These are phyloP conservation scores for Mycena albidolilacea DNA, from an alignment of 768 basidiomycete species.

Conservation along the genomic window DNA sequence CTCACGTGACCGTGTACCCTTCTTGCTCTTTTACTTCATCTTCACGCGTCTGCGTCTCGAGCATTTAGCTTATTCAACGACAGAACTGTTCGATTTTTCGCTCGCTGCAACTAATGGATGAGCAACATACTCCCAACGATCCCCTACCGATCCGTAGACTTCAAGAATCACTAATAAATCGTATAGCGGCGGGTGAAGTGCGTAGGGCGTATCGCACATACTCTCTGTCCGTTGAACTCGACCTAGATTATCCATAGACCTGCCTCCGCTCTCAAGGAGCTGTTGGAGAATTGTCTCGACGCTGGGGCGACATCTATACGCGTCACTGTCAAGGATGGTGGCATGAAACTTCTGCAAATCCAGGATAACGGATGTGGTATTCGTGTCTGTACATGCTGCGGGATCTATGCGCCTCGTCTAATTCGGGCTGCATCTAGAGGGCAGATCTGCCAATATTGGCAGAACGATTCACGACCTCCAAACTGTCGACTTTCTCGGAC, in stretches of 20 bases:
- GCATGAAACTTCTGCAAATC: conserved; percentile 94
- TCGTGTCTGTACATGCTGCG: conserved; percentile 66
- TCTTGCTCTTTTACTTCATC: no score
- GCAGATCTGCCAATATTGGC: conserved; percentile 91
- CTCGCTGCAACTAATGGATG: conserved; percentile 5
- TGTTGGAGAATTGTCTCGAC: conserved; percentile 96
- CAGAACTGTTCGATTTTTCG: no score
- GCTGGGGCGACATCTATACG: conserved; percentile 91
- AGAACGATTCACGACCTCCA: conserved; percentile 96
- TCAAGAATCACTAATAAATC: conserved; percentile 88
- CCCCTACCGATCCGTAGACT: conserved; percentile 83
- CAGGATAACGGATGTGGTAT: conserved; percentile 98
- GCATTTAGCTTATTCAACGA: no score
- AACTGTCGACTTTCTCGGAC: conserved; percentile 89
- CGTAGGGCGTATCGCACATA: conserved; percentile 23
- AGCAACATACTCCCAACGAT: conserved; percentile 43
- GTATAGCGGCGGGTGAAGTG: conserved; percentile 89
- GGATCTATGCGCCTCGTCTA: background rate
- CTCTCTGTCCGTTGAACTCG: background rate
- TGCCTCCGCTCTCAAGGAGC: conserved; percentile 94
- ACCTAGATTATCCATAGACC: conserved; percentile 89
- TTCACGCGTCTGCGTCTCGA: no score
- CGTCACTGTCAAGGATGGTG: conserved; percentile 94
- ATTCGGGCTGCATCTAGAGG: conserved; percentile 71
- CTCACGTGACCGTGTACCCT: no score